Evolutionary conservation across 192 early-diverging fungal genomes (phyloP), one percentile per base, ranked within the genome.

Genomic region (Backusella psychrophila): DNA sequence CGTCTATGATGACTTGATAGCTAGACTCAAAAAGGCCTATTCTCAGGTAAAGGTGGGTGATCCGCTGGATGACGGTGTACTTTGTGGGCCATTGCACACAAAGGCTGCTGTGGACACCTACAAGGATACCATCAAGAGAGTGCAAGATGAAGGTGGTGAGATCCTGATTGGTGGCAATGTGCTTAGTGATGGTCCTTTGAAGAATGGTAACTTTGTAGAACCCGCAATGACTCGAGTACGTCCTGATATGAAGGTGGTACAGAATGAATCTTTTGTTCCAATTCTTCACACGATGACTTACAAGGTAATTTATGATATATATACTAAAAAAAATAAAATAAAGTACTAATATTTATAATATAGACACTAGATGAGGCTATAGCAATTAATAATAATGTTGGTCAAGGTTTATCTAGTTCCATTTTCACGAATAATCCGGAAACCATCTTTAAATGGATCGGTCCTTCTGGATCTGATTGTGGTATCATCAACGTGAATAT

Each of bases 401-500:
- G 80, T 42, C 97, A 98, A 85, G 97, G 97, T 46, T 85, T 98
- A 9, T 91, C 90, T 63, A 92, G 90, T 78, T 91, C 90, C 26
- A 78, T 98, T 69, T 98, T 98, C 80, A 98, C 96, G 23, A 85
- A 86, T 39, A 86, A 90, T 83, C 89, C 94, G 21, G 84, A 87
- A 72, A 91, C 90, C 72, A 92, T 97, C 36, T 97, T 96, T 90
- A 92, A 91, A 80, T 98, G 96, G 96, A 95, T 93, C 75, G 95
- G 96, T 15, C 92, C 96, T 33, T 78, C 87, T 15, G 96, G 96
- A 44, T 95, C 94, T 19, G 96, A 98, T 86, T 96, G 94, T 72
- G 95, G 95, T 69, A 93, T 93, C 36, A 94, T 96, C 82, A 97
- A 97, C 84, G 92, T 96, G 72, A 98, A 98, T 88, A 93, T 98